phyloP scores from a whole-genome alignment of 1,284 basidiomycete genomes.

The Ganoderma lingzhi region DNA sequence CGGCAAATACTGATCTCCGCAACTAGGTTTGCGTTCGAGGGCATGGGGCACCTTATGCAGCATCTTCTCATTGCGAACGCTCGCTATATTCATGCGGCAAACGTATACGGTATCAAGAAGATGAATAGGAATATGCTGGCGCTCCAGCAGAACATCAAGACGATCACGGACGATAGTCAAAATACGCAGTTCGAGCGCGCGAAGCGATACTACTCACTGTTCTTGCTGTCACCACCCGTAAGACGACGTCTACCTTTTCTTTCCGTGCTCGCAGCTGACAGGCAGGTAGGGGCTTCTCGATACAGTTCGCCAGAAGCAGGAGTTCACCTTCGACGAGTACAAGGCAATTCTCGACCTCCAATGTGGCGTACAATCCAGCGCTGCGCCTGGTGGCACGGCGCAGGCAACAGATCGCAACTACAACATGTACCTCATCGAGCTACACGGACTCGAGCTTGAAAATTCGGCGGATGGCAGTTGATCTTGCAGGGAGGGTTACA shows the following conservation, averaged over 20 bases:
- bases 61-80: slow-evolving; percentile 83
- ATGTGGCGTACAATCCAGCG: slow-evolving; percentile 77
- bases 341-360: slow-evolving; percentile 89
- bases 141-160: slow-evolving; percentile 92
- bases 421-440: slow-evolving; percentile 82
- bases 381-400: slow-evolving; percentile 52
- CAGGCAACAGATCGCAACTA: slow-evolving; percentile 74
- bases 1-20: slow-evolving; percentile 1
- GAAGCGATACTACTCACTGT: slow-evolving; percentile 86
- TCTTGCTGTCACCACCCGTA: slow-evolving; percentile 78
- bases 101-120: slow-evolving; percentile 86
- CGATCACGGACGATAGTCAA: slow-evolving; percentile 67
- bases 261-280: neutral
- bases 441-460: slow-evolving; percentile 81
- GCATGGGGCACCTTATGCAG: slow-evolving; percentile 90
- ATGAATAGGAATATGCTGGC: slow-evolving; percentile 92
- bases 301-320: slow-evolving; percentile 65
- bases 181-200: slow-evolving; percentile 80
- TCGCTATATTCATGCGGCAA: slow-evolving; percentile 75
- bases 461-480: slow-evolving; percentile 44
- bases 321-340: slow-evolving; percentile 90
- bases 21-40: slow-evolving; percentile 85
- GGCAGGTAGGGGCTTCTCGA: slow-evolving; percentile 75
- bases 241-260: slow-evolving; percentile 31
- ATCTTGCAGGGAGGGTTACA: slow-evolving; percentile 3